Evolutionary conservation across 192 early-diverging fungal species (phyloP).

Genomic region (Lobosporangium transversale): DNA sequence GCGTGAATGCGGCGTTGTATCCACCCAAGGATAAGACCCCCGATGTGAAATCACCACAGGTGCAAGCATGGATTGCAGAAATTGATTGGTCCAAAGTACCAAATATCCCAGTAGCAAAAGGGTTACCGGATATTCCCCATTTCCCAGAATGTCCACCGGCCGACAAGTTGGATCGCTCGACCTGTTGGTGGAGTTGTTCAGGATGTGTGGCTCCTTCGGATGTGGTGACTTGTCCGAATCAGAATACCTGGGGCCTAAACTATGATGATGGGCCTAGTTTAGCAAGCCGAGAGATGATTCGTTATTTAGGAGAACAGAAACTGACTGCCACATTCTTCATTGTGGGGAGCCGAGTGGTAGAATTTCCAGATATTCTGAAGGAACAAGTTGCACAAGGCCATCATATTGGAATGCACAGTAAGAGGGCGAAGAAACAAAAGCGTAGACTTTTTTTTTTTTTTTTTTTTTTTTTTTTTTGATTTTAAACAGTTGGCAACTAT

Average conservation of each 20-base stretch:
- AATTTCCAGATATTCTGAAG: conserved; percentile 53
- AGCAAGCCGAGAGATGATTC: conserved; percentile 49
- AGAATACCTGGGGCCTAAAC: conserved; percentile 52
- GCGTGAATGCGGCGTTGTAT: conserved; percentile 28
- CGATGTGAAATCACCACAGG: conserved; percentile 32
- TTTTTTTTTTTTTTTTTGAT: conserved; percentile 2
- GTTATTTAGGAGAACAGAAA: conserved; percentile 35
- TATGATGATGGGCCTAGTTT: conserved; percentile 58
- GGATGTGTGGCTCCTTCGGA: conserved; percentile 40
- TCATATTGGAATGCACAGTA: conserved; percentile 68
- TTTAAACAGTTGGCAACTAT: not conserved
- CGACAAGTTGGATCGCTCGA: not conserved
- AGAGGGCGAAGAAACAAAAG: conserved; percentile 1
- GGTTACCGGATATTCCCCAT: conserved; percentile 15
- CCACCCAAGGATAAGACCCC: conserved; percentile 51
- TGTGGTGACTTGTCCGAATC: conserved; percentile 43
- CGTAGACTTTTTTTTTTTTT: not conserved
- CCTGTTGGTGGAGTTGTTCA: conserved; percentile 50
- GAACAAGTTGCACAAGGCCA: conserved; percentile 52
- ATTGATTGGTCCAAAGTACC: conserved; percentile 54
- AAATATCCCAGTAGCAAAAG: conserved; percentile 48
- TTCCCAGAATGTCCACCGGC: conserved; percentile 26
- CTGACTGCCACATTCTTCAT: conserved; percentile 57
- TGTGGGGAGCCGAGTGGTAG: conserved; percentile 56
- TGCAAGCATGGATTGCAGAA: conserved; percentile 55